These are phyloP conservation scores for Fusarium tuaranense DNA, from an alignment of 2,329 filamentous ascomycete genomes.

Conservation along the genomic window DNA sequence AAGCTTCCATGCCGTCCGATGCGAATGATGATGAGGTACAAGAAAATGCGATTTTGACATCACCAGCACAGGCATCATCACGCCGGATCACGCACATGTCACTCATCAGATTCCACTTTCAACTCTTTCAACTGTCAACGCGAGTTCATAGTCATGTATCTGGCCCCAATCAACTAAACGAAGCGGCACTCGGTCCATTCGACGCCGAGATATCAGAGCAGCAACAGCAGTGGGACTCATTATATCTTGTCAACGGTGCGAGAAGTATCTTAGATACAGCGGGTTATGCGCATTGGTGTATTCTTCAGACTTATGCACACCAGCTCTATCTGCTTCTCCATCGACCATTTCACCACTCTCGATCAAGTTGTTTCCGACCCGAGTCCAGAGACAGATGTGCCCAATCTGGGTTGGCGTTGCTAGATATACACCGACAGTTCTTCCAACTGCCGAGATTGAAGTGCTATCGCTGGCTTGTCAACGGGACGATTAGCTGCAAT, in stretches of 20 bases:
- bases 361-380: slow-evolving; percentile 3
- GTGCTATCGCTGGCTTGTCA: slow-evolving; percentile 28
- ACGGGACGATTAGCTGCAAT: slow-evolving; percentile 22
- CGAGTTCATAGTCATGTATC: slow-evolving; percentile 22
- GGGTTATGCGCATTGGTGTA: slow-evolving; percentile 33
- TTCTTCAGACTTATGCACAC: slow-evolving; percentile 31
- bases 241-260: slow-evolving; percentile 20
- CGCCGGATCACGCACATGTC: slow-evolving; percentile 17
- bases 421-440: slow-evolving; percentile 30
- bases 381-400: slow-evolving; percentile 24
- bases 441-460: slow-evolving; percentile 27
- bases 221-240: slow-evolving; percentile 23
- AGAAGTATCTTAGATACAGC: slow-evolving; percentile 26
- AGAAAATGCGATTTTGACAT: not conserved
- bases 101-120: slow-evolving; percentile 25
- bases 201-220: slow-evolving; percentile 8
- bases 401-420: slow-evolving; percentile 18
- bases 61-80: not conserved
- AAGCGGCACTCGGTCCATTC: not conserved
- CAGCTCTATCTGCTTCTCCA: slow-evolving; percentile 36
- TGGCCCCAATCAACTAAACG: not conserved
- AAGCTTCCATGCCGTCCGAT: slow-evolving; percentile 10
- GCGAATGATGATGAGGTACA: slow-evolving; percentile 22
- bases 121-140: slow-evolving; percentile 22
- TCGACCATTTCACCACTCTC: slow-evolving; percentile 21